These are phyloP conservation scores for Ceratorhiza oryzae-sativae DNA, from an alignment of 1,284 basidiomycete species.

Conservation along the genomic window DNA sequence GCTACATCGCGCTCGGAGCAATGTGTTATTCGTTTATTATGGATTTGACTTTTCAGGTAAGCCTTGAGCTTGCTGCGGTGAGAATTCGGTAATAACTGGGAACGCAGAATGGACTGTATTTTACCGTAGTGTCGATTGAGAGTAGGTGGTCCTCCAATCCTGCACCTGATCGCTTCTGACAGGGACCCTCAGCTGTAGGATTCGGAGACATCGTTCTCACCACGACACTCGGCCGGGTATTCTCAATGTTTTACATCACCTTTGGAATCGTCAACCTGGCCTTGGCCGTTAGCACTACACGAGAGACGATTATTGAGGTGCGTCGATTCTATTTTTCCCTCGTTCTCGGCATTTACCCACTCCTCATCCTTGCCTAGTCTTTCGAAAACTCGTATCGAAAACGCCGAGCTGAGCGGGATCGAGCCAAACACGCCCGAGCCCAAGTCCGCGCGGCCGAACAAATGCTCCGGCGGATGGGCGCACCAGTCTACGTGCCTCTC, in stretches of 20 bases:
- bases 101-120: conserved; percentile 52
- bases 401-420: conserved; percentile 56
- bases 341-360: neutral
- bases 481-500: conserved; percentile 60
- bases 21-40: conserved; percentile 67
- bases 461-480: conserved; percentile 59
- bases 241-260: conserved; percentile 64
- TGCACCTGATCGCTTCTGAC: neutral
- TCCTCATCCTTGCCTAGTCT: conserved; percentile 45
- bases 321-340: neutral
- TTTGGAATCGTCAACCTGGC: conserved; percentile 58
- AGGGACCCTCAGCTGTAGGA: conserved; percentile 61
- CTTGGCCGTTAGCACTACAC: conserved; percentile 68
- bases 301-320: conserved; percentile 73
- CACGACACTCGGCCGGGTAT: conserved; percentile 59
- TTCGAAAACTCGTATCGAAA: conserved; percentile 67
- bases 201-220: conserved; percentile 77
- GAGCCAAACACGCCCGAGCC: conserved; percentile 53
- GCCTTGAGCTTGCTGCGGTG: too few relatives aligned
- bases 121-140: conserved; percentile 72
- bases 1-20: conserved; percentile 75
- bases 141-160: conserved; percentile 47
- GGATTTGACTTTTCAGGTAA: conserved; percentile 59
- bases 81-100: too few relatives aligned
- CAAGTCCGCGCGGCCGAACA: conserved; percentile 61